A percentile compares a stretch with the other conserved stretches of the same genome.
phyloP scores from a whole-genome alignment of 805 yeast genomes.

The Clavispora carvajalis region DNA sequence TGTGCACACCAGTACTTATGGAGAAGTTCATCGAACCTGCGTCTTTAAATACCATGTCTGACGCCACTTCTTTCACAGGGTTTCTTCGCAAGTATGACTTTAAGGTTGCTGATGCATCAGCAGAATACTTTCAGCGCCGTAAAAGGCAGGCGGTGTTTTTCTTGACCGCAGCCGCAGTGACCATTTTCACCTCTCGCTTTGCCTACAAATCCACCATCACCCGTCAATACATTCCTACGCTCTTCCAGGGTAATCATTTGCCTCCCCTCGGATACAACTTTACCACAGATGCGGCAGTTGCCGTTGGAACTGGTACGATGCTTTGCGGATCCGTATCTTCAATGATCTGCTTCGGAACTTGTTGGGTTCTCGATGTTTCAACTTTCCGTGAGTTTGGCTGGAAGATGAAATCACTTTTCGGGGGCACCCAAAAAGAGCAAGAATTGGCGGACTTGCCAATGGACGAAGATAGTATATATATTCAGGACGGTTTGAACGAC shows the following conservation, averaged over 20 bases:
- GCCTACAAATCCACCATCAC: constrained; percentile 71
- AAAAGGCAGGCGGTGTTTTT: constrained; percentile 69
- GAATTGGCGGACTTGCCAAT: constrained; percentile 40
- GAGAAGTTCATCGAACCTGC: background rate
- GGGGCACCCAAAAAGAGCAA: constrained; percentile 60
- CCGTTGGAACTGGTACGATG: constrained; percentile 75
- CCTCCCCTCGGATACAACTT: constrained; percentile 76
- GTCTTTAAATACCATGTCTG: background rate
- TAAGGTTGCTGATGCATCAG: constrained; percentile 32
- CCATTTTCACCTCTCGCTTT: constrained; percentile 65
- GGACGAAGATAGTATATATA: constrained; percentile 55
- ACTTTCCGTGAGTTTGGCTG: constrained; percentile 64
- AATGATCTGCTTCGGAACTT: constrained; percentile 67
- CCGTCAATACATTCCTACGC: constrained; percentile 68
- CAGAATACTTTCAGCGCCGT: constrained; percentile 56
- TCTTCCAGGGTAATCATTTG: constrained; percentile 79
- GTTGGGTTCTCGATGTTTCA: constrained; percentile 77
- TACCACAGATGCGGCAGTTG: constrained; percentile 78
- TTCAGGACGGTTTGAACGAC: constrained; percentile 52
- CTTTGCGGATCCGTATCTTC: constrained; percentile 68
- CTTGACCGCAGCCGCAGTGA: constrained; percentile 64
- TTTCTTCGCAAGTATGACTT: constrained; percentile 15
- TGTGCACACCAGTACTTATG: background rate
- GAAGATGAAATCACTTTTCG: constrained; percentile 57
- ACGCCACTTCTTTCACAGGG: background rate